Evolutionary conservation across 2,329 filamentous ascomycete genomes (phyloP).

Genomic region (Hypoxylon sp.): DNA sequence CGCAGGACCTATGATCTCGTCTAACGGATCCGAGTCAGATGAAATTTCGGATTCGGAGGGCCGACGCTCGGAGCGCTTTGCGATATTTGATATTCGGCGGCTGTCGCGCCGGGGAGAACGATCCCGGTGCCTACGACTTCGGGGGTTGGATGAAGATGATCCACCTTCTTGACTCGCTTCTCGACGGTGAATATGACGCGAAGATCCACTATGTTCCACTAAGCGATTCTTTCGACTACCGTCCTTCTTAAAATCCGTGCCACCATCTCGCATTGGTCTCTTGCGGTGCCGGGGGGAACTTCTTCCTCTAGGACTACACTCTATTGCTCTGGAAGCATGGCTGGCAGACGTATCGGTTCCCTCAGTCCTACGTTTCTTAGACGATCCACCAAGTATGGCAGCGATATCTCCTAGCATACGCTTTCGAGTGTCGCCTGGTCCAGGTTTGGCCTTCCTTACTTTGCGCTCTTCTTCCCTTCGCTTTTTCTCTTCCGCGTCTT

Average conservation of each 20-base stretch:
- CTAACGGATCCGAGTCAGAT: slow-evolving; percentile 77
- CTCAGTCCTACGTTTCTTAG: slow-evolving; percentile 55
- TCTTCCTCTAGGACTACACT: slow-evolving; percentile 34
- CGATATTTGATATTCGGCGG: slow-evolving; percentile 4
- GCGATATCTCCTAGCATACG: slow-evolving; percentile 73
- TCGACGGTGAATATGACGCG: slow-evolving; percentile 27
- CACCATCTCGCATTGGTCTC: slow-evolving; percentile 38
- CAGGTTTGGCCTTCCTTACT: slow-evolving; percentile 59
- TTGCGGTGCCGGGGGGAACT: slow-evolving; percentile 35
- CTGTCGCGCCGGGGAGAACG: slow-evolving; percentile 29
- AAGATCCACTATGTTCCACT: slow-evolving; percentile 28
- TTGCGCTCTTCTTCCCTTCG: slow-evolving; percentile 51
- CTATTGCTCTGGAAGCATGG: slow-evolving; percentile 20
- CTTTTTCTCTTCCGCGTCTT: slow-evolving; percentile 61
- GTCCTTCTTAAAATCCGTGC: slow-evolving; percentile 41
- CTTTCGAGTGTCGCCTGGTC: slow-evolving; percentile 64
- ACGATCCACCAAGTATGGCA: slow-evolving; percentile 65
- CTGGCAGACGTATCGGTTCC: slow-evolving; percentile 30
- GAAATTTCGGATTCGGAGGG: slow-evolving; percentile 38
- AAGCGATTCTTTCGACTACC: slow-evolving; percentile 47
- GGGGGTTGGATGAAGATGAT: slow-evolving; percentile 29
- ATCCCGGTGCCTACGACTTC: slow-evolving; percentile 28
- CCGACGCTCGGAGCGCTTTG: slow-evolving; percentile 17
- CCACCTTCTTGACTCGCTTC: slow-evolving; percentile 20
- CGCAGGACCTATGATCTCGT: slow-evolving; percentile 82